Evolutionary conservation across 2,329 filamentous ascomycete species (phyloP).

Genomic region (Dactylellina parvicollis): DNA sequence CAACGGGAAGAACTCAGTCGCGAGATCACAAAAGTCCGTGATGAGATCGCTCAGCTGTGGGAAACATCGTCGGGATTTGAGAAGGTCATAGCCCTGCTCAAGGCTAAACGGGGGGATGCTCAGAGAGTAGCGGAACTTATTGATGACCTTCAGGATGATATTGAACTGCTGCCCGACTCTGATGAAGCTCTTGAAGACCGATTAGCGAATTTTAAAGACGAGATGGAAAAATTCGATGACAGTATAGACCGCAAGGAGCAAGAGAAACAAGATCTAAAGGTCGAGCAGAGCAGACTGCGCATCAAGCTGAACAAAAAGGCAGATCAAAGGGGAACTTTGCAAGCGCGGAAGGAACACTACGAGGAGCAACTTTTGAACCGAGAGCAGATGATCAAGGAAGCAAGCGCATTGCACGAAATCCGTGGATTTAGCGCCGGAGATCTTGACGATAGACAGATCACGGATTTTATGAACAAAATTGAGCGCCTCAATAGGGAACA

Average conservation of each 20-base stretch:
- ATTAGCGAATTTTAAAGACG: constrained; percentile 43
- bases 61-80: constrained; percentile 37
- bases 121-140: constrained; percentile 20
- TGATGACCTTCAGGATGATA: constrained; percentile 38
- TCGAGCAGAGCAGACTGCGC: constrained; percentile 28
- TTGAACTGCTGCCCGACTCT: constrained; percentile 36
- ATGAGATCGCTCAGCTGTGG: constrained; percentile 31
- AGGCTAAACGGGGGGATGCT: constrained; percentile 15
- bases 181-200: constrained; percentile 40
- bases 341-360: constrained; percentile 87
- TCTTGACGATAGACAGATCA: constrained; percentile 76
- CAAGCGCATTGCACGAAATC: constrained; percentile 79
- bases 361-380: constrained; percentile 80
- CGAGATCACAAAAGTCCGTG: constrained; percentile 32
- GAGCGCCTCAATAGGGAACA: constrained; percentile 80
- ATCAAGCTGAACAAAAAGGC: constrained; percentile 26
- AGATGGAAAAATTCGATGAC: constrained; percentile 42
- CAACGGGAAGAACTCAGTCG: constrained; percentile 39
- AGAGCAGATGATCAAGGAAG: constrained; percentile 77
- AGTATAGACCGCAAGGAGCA: constrained; percentile 30
- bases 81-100: constrained; percentile 24
- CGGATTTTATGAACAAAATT: constrained; percentile 80
- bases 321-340: constrained; percentile 75
- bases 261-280: constrained; percentile 30
- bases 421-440: constrained; percentile 80